A percentile compares a stretch with the other conserved stretches of the same genome.
These are phyloP conservation scores for Saccharomyces jurei DNA, from an alignment of 805 yeast species.

Conservation along the genomic window DNA sequence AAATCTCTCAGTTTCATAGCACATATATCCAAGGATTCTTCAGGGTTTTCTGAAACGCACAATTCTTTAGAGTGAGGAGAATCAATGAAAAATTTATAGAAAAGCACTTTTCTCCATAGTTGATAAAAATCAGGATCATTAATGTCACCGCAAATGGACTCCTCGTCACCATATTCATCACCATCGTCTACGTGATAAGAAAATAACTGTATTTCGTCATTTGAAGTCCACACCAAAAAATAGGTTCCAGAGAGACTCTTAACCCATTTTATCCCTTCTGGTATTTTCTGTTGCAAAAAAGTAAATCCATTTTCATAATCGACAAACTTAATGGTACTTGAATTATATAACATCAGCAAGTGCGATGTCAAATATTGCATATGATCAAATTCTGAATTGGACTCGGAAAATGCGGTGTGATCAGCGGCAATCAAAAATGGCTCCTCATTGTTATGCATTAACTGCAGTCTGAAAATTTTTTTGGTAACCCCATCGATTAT, in stretches of 20 bases:
- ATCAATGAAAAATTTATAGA: conserved; percentile 20
- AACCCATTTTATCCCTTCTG: conserved; percentile 20
- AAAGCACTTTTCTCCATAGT: conserved; percentile 23
- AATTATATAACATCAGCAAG: conserved; percentile 16
- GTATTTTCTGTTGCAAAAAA: conserved; percentile 15
- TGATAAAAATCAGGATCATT: conserved; percentile 15
- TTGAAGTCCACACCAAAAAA: conserved; percentile 18
- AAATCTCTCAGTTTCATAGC: conserved; percentile 29
- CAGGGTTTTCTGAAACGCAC: conserved; percentile 19
- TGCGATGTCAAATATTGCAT: conserved; percentile 16
- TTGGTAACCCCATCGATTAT: conserved; percentile 19
- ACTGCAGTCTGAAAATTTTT: conserved; percentile 11
- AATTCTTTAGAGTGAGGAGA: conserved; percentile 15
- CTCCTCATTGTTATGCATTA: conserved; percentile 2
- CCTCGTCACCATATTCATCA: conserved; percentile 8
- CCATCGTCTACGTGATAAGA: conserved; percentile 22
- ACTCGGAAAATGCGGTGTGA: conserved; percentile 13
- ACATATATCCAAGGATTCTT: conserved; percentile 20
- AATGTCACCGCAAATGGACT: conserved; percentile 13
- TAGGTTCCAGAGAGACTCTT: conserved; percentile 10
- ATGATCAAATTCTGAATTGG: conserved; percentile 12
- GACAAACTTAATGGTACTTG: conserved; percentile 13
- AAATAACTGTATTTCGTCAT: conserved; percentile 15
- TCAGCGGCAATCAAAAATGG: conserved; percentile 12
- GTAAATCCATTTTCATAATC: conserved; percentile 24